phyloP scores from a whole-genome alignment of 139 green algal species.

The Axilococcus clingmanii region DNA sequence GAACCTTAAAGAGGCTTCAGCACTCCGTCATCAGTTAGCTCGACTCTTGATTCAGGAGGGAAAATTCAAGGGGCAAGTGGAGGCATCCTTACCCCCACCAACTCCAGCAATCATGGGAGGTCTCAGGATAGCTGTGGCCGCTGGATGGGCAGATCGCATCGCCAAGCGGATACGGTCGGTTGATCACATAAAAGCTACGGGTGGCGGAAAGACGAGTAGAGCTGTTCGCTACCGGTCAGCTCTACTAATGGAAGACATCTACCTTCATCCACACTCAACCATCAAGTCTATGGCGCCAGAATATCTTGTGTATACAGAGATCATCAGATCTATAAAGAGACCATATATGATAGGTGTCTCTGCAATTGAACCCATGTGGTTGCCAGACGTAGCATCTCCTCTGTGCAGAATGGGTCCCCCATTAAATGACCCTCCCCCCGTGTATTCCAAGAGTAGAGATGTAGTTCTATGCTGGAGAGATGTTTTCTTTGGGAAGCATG shows the following conservation, averaged over 20 bases:
- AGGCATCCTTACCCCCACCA: slow-evolving; percentile 7
- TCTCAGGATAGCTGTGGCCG: slow-evolving; percentile 56
- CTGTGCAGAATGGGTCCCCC: slow-evolving; percentile 45
- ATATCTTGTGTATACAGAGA: slow-evolving; percentile 64
- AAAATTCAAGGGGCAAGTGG: neutral
- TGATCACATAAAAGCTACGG: slow-evolving; percentile 31
- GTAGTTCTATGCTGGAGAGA: slow-evolving; percentile 56
- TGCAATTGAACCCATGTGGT: slow-evolving; percentile 41
- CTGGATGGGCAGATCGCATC: slow-evolving; percentile 85
- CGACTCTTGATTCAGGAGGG: slow-evolving; percentile 18
- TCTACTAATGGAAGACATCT: slow-evolving; percentile 50
- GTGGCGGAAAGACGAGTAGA: neutral
- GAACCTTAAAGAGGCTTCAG: slow-evolving; percentile 60
- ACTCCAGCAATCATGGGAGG: slow-evolving; percentile 19
- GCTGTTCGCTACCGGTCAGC: slow-evolving; percentile 53
- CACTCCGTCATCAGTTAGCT: slow-evolving; percentile 55
- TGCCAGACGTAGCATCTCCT: slow-evolving; percentile 40
- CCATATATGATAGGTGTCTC: slow-evolving; percentile 78
- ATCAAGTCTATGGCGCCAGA: slow-evolving; percentile 54
- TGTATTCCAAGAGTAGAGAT: slow-evolving; percentile 48
- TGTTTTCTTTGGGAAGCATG: slow-evolving; percentile 58
- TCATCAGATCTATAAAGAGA: slow-evolving; percentile 71
- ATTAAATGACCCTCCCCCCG: slow-evolving; percentile 44
- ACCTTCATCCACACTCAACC: slow-evolving; percentile 77
- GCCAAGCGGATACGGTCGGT: slow-evolving; percentile 27